phyloP scores from a whole-genome alignment of 2,329 filamentous ascomycete genomes.

The Calonectria ilicicola region DNA sequence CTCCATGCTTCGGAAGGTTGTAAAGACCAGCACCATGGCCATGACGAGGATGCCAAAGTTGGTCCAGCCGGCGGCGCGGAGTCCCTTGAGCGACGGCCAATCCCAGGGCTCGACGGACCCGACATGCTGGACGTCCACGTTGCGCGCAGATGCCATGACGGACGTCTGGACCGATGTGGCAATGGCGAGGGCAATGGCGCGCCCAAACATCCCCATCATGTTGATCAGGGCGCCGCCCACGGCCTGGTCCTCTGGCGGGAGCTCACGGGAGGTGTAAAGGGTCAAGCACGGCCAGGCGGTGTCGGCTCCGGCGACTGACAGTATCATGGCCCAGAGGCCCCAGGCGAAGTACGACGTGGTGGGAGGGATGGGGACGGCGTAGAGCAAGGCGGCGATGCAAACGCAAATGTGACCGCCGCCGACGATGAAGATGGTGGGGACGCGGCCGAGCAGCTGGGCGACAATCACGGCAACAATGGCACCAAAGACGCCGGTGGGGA shows the following conservation, averaged over 20 bases:
- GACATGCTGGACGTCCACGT: constrained; percentile 56
- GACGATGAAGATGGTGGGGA: constrained; percentile 70
- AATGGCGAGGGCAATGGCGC: constrained; percentile 74
- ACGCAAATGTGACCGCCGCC: constrained; percentile 68
- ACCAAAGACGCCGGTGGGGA: constrained; percentile 73
- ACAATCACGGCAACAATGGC: constrained; percentile 67
- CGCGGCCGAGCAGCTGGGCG: constrained; percentile 66
- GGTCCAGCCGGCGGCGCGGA: constrained; percentile 65
- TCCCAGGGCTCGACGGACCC: constrained; percentile 59
- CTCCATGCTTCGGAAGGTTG: constrained; percentile 64
- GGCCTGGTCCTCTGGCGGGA: constrained; percentile 74
- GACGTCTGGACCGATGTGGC: constrained; percentile 74
- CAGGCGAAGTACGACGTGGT: constrained; percentile 75
- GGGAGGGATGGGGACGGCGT: constrained; percentile 72
- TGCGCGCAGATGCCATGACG: constrained; percentile 64
- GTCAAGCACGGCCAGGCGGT: constrained; percentile 75
- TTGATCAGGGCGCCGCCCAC: constrained; percentile 77
- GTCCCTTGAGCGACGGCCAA: constrained; percentile 57
- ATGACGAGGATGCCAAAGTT: constrained; percentile 61
- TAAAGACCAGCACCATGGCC: constrained; percentile 57
- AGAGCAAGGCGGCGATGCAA: constrained; percentile 68
- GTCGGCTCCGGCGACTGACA: constrained; percentile 75
- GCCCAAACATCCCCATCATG: constrained; percentile 72
- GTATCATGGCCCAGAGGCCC: constrained; percentile 73
- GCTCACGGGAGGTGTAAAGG: constrained; percentile 72